These are phyloP conservation scores for Dalbergia cultrata DNA, from an alignment of 306 rosid genomes.

Conservation along the genomic window DNA sequence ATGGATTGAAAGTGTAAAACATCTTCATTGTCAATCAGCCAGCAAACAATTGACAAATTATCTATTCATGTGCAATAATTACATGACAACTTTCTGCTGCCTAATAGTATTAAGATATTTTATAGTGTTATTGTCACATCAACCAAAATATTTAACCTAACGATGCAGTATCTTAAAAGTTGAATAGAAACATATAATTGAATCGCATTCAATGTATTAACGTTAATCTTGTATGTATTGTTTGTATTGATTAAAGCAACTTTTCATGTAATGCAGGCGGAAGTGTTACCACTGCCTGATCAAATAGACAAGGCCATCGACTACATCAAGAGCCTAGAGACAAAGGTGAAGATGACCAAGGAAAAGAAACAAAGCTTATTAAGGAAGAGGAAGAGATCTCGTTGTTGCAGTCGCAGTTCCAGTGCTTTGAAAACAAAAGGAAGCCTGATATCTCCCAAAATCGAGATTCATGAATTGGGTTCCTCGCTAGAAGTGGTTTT, in stretches of 20 bases:
- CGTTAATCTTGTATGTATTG: too few species aligned
- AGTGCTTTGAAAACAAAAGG: slow-evolving; percentile 14
- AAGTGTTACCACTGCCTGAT: slow-evolving; percentile 50
- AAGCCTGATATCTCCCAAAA: slow-evolving; percentile 52
- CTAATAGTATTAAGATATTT: too few species aligned
- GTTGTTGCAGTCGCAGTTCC: background rate
- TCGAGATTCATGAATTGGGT: slow-evolving; percentile 65
- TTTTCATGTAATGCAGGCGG: slow-evolving; percentile 50
- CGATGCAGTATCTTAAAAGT: too few species aligned
- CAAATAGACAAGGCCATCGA: slow-evolving; percentile 72
- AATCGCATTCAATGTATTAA: too few species aligned
- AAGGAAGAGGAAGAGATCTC: slow-evolving; percentile 52
- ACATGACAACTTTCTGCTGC: too few species aligned
- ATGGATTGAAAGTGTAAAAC: too few species aligned
- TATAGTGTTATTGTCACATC: too few species aligned
- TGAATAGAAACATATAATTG: too few species aligned
- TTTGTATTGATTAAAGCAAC: background rate
- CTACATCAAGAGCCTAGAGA: slow-evolving; percentile 62
- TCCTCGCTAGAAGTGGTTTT: slow-evolving; percentile 62
- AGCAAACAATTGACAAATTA: too few species aligned
- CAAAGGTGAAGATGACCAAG: slow-evolving; percentile 50
- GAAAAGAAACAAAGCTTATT: slow-evolving; percentile 59
- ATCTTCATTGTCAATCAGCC: too few species aligned
- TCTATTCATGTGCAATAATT: too few species aligned
- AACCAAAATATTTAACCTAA: too few species aligned